Conservation (phyloP, 2,329 filamentous ascomycete species). For the Aureobasidium sp. region DNA sequence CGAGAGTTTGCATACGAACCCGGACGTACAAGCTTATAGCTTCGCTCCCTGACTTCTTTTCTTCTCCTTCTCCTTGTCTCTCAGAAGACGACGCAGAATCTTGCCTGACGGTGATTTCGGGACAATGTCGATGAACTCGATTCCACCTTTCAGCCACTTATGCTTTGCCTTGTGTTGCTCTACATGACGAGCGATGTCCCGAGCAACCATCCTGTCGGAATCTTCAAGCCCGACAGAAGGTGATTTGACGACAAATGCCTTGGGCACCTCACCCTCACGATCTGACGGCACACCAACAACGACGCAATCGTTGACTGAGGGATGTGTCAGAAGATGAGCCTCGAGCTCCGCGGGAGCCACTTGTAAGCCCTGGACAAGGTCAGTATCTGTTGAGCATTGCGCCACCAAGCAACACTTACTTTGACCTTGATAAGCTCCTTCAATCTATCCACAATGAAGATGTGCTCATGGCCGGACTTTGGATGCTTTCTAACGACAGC, state of each 20-base stretch:
- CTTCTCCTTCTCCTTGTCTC: conserved; percentile 65
- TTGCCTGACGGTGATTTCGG: conserved; percentile 53
- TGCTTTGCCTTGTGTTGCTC: conserved; percentile 53
- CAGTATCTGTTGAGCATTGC: not conserved
- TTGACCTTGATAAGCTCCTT: conserved; percentile 75
- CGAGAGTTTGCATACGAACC: not conserved
- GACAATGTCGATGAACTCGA: conserved; percentile 45
- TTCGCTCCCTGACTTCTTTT: conserved; percentile 19
- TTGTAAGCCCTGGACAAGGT: conserved; percentile 51
- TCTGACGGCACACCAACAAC: conserved; percentile 67
- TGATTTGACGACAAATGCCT: conserved; percentile 56
- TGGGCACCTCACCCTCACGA: conserved; percentile 53
- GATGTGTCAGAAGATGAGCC: conserved; percentile 67
- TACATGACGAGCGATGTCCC: conserved; percentile 50
- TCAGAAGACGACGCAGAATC: conserved; percentile 53
- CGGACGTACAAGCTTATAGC: not conserved
- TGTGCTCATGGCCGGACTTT: conserved; percentile 60
- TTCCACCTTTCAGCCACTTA: conserved; percentile 55
- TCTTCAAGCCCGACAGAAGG: conserved; percentile 44
- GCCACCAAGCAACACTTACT: conserved; percentile 33
- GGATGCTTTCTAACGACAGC: conserved; percentile 58
- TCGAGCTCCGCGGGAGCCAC: conserved; percentile 79
- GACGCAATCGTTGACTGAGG: conserved; percentile 66
- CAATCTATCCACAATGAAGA: conserved; percentile 77
- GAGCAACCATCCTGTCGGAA: conserved; percentile 40